A percentile compares a stretch with the other conserved stretches of the same genome.
Conservation (phyloP, 306 rosid species). For the Calophaca sinica region DNA sequence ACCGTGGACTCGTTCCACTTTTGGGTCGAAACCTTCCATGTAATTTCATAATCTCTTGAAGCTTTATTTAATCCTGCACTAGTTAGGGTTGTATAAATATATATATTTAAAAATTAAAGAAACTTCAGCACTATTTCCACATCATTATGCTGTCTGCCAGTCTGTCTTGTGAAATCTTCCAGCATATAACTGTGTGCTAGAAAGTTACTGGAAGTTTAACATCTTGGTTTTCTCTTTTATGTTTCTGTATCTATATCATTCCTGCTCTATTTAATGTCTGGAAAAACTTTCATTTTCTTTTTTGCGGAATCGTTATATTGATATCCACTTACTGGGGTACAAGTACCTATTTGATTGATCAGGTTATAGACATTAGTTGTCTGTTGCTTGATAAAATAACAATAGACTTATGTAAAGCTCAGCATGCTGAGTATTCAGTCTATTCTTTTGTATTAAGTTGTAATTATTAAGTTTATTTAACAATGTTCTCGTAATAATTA, state of each 20-base stretch:
- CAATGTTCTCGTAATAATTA: neutral
- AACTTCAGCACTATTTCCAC: constrained; percentile 20
- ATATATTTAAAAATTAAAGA: constrained; percentile 11
- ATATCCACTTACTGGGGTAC: neutral
- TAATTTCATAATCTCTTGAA: constrained; percentile 54
- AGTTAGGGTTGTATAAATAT: constrained; percentile 21
- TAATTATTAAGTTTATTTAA: neutral
- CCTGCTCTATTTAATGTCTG: constrained; percentile 4
- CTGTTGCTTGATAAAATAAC: constrained; percentile 27
- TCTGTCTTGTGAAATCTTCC: constrained; percentile 6
- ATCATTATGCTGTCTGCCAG: constrained; percentile 6
- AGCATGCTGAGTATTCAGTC: constrained; percentile 20
- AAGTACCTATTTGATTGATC: constrained; percentile 4
- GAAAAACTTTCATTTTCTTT: neutral
- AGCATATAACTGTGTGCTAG: neutral
- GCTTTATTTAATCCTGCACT: constrained; percentile 23
- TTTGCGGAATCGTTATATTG: constrained; percentile 6
- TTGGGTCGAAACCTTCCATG: constrained; percentile 74
- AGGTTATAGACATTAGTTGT: constrained; percentile 15
- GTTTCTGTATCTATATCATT: constrained; percentile 23
- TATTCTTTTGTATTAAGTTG: constrained; percentile 29
- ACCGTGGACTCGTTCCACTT: constrained; percentile 69
- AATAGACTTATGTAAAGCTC: constrained; percentile 4
- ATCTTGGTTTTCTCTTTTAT: constrained; percentile 21
- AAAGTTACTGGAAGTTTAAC: neutral